Evolutionary conservation across 2,329 filamentous ascomycete species (phyloP).

Genomic region (Hymenoscyphus scutula): DNA sequence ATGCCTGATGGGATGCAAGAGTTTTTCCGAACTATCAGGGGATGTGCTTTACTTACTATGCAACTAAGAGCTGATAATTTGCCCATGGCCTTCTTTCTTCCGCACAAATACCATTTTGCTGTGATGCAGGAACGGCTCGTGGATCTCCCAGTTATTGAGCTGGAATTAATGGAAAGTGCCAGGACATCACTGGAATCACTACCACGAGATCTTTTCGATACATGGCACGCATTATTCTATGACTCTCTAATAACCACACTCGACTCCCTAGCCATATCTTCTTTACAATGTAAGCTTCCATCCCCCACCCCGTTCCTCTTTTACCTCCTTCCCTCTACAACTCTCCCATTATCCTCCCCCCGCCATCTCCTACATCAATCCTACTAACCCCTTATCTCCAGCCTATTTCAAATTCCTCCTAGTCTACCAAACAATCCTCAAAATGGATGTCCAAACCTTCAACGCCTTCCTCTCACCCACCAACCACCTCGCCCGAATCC

Average conservation of each 20-base stretch:
- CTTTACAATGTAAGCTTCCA: conserved; percentile 23
- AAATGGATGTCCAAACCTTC: conserved; percentile 42
- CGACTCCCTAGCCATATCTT: conserved; percentile 28
- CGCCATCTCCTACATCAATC: not conserved
- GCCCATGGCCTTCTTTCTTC: conserved; percentile 50
- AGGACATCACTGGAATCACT: conserved; percentile 44
- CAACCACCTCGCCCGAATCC: conserved; percentile 43
- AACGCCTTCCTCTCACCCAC: conserved; percentile 42
- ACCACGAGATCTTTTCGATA: conserved; percentile 41
- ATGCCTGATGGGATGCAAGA: conserved; percentile 59
- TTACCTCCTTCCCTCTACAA: too few relatives aligned
- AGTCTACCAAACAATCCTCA: conserved; percentile 42
- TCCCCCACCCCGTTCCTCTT: conserved; percentile 6
- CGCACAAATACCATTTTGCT: conserved; percentile 42
- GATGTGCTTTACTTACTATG: conserved; percentile 53
- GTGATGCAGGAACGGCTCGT: conserved; percentile 47
- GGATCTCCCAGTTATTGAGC: conserved; percentile 45
- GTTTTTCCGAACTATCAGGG: conserved; percentile 59
- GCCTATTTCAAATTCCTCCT: conserved; percentile 42
- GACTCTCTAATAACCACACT: conserved; percentile 46
- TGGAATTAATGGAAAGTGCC: conserved; percentile 48
- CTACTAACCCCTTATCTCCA: not conserved
- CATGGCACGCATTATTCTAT: conserved; percentile 48
- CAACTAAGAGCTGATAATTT: conserved; percentile 52
- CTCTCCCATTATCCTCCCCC: not conserved